These are phyloP conservation scores for Uncinocarpus reesii DNA, from an alignment of 2,329 filamentous ascomycete genomes.

Conservation along the genomic window DNA sequence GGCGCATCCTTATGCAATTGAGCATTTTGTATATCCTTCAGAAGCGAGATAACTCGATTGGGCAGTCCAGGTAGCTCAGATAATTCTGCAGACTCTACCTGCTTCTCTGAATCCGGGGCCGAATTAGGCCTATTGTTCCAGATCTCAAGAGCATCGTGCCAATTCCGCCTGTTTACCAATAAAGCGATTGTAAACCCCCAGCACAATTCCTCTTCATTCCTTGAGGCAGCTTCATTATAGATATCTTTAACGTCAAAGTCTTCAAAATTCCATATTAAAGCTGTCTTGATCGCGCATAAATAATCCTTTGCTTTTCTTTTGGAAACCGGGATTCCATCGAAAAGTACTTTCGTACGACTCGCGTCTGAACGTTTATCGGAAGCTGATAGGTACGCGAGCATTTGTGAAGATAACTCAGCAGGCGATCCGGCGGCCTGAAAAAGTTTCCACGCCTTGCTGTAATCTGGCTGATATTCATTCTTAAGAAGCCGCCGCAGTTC, in stretches of 20 bases:
- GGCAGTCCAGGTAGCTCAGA: slow-evolving; percentile 16
- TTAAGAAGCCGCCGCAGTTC: slow-evolving; percentile 9
- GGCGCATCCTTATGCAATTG: slow-evolving; percentile 1
- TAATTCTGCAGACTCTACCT: slow-evolving; percentile 11
- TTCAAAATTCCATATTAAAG: slow-evolving; percentile 32
- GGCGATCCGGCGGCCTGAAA: slow-evolving; percentile 29
- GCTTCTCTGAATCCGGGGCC: not conserved
- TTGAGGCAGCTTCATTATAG: slow-evolving; percentile 32
- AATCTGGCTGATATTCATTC: slow-evolving; percentile 17
- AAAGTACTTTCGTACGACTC: slow-evolving; percentile 38
- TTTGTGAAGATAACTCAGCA: slow-evolving; percentile 19
- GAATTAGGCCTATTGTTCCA: slow-evolving; percentile 23
- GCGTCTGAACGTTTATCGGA: slow-evolving; percentile 33
- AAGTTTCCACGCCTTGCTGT: slow-evolving; percentile 36
- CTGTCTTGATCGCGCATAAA: slow-evolving; percentile 35
- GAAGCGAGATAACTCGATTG: slow-evolving; percentile 20
- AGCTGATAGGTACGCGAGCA: slow-evolving; percentile 29
- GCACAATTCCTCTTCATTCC: slow-evolving; percentile 21
- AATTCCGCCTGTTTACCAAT: slow-evolving; percentile 25
- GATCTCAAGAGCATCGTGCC: slow-evolving; percentile 25
- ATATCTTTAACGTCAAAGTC: slow-evolving; percentile 31
- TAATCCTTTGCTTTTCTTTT: slow-evolving; percentile 38
- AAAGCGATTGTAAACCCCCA: slow-evolving; percentile 27
- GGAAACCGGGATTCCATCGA: slow-evolving; percentile 32
- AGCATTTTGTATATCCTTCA: not conserved